phyloP scores from a whole-genome alignment of 306 rosid genomes.

The Argentina anserina region DNA sequence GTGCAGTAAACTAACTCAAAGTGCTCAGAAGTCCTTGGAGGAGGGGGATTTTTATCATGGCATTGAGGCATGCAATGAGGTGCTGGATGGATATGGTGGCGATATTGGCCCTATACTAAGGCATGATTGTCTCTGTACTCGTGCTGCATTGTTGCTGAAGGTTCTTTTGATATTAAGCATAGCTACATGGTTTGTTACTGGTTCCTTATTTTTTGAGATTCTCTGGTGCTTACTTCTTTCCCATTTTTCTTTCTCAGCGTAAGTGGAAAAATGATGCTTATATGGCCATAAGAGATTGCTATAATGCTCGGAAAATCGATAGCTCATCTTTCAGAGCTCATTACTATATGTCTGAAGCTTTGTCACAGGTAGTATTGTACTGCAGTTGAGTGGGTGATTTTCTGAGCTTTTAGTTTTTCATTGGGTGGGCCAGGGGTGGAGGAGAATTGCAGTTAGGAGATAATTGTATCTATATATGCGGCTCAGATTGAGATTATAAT shows the following conservation, averaged over 20 bases:
- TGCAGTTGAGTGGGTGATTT: conserved; percentile 1
- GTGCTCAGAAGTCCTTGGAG: conserved; percentile 58
- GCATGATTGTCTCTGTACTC: conserved; percentile 65
- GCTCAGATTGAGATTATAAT: not conserved
- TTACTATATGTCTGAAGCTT: conserved; percentile 74
- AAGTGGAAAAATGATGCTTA: conserved; percentile 95
- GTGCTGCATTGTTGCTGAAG: conserved; percentile 81
- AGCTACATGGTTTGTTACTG: conserved; percentile 24
- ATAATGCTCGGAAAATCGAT: conserved; percentile 64
- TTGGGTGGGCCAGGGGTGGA: not conserved
- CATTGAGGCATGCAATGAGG: conserved; percentile 88
- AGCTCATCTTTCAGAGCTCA: conserved; percentile 58
- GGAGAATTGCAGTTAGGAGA: not conserved
- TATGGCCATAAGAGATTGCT: conserved; percentile 88
- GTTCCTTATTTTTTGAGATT: conserved; percentile 7
- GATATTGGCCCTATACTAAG: conserved; percentile 45
- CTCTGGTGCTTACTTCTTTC: not conserved
- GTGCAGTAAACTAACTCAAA: conserved; percentile 64
- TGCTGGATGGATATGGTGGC: conserved; percentile 59
- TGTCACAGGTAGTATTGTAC: conserved; percentile 68
- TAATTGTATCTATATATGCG: not conserved
- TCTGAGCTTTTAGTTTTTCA: not conserved
- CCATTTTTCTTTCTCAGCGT: conserved; percentile 47
- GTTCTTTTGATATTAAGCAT: conserved; percentile 36
- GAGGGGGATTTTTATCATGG: conserved; percentile 54